Evolutionary conservation across 192 early-diverging fungal species (phyloP).

Genomic region (Podila horticola): DNA sequence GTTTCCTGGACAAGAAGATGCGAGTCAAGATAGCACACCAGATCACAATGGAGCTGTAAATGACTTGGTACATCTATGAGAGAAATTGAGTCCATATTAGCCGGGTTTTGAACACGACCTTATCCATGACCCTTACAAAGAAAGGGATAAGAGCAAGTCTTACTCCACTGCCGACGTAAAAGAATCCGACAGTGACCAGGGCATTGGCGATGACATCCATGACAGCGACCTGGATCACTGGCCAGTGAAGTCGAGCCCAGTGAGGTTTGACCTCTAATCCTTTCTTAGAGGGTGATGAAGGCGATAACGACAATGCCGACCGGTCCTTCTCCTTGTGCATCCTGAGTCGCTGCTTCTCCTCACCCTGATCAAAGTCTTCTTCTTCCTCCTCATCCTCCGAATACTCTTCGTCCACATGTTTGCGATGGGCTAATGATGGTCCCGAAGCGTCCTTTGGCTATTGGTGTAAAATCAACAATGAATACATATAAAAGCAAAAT

Average conservation of each 20-base stretch:
- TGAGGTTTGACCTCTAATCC: background rate
- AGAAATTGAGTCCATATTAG: background rate
- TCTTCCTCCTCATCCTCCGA: background rate
- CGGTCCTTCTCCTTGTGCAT: conserved; percentile 4
- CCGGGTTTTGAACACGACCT: background rate
- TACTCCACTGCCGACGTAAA: conserved; percentile 69
- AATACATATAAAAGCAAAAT: background rate
- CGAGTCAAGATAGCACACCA: conserved; percentile 71
- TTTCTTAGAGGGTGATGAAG: background rate
- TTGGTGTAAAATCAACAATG: background rate
- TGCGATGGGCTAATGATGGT: background rate
- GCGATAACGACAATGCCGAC: background rate
- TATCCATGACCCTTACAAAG: background rate
- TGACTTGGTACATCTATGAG: conserved; percentile 69
- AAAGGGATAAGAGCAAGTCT: conserved; percentile 10
- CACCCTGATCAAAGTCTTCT: conserved; percentile 34
- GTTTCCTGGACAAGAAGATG: conserved; percentile 59
- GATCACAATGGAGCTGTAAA: conserved; percentile 69
- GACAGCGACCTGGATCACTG: conserved; percentile 41
- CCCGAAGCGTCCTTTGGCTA: background rate
- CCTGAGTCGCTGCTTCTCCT: conserved; percentile 14
- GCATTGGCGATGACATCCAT: conserved; percentile 67
- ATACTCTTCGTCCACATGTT: background rate
- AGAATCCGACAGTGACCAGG: conserved; percentile 65
- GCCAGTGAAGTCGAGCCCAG: conserved; percentile 26